phyloP scores from a whole-genome alignment of 352 stramenopile species.

The Blastocystis sp. region DNA sequence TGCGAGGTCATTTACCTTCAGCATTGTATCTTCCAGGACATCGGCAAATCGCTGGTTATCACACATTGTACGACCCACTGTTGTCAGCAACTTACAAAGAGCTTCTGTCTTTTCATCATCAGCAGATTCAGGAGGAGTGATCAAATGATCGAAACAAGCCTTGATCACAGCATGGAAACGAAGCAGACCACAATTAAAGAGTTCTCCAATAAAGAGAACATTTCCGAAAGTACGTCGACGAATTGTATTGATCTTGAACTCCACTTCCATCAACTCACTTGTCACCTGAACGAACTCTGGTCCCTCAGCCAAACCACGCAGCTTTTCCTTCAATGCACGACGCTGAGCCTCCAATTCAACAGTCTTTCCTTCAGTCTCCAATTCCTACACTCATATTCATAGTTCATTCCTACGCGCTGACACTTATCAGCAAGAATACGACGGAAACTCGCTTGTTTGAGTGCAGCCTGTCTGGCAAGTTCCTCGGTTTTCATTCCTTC shows the following conservation, averaged over 20 bases:
- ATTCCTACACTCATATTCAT: neutral
- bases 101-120: slow-evolving; percentile 92
- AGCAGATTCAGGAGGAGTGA: slow-evolving; percentile 63
- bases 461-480: slow-evolving; percentile 33
- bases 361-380: slow-evolving; percentile 49
- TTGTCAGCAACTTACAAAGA: slow-evolving; percentile 82
- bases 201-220: slow-evolving; percentile 51
- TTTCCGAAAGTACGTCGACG: slow-evolving; percentile 73
- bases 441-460: slow-evolving; percentile 67
- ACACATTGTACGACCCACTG: slow-evolving; percentile 70
- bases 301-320: slow-evolving; percentile 74
- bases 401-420: neutral
- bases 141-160: slow-evolving; percentile 52
- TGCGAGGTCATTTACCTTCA: slow-evolving; percentile 68
- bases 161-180: slow-evolving; percentile 35
- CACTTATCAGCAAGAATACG: slow-evolving; percentile 55
- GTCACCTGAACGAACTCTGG: slow-evolving; percentile 68
- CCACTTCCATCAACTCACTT: slow-evolving; percentile 70
- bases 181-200: slow-evolving; percentile 56
- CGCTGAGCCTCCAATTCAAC: slow-evolving; percentile 74
- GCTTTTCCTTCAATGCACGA: slow-evolving; percentile 74
- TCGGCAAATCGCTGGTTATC: slow-evolving; percentile 66
- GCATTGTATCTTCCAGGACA: slow-evolving; percentile 71
- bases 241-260: slow-evolving; percentile 77
- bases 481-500: slow-evolving; percentile 7